These are phyloP conservation scores for Hyaloscypha finlandica DNA, from an alignment of 495 filamentous ascomycete species.

Conservation along the genomic window DNA sequence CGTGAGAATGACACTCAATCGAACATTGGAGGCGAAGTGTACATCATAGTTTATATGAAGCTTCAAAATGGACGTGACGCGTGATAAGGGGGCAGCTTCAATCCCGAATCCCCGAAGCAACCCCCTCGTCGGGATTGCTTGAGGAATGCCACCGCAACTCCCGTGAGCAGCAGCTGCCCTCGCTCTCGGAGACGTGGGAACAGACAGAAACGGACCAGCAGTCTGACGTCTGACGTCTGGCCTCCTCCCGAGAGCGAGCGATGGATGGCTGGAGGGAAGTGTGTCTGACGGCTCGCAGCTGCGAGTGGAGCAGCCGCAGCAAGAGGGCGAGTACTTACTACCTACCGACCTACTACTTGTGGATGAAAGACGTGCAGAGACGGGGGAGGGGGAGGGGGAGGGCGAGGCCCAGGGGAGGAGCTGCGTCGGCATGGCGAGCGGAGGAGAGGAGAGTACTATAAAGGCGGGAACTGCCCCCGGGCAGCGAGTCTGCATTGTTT, in stretches of 20 bases:
- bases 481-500: neutral
- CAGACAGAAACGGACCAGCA: neutral
- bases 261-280: neutral
- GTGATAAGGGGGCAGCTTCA: neutral
- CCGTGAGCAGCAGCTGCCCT: neutral
- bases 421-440: neutral
- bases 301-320: neutral
- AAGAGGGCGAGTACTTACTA: neutral
- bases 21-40: neutral
- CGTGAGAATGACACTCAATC: neutral
- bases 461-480: slow-evolving; percentile 2
- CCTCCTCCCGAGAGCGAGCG: neutral
- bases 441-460: slow-evolving; percentile 5
- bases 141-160: neutral
- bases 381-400: neutral
- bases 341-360: no score
- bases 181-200: slow-evolving; percentile 13
- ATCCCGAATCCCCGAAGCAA: neutral
- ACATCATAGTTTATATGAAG: neutral
- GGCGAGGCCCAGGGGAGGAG: slow-evolving; percentile 10
- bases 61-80: neutral
- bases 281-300: neutral
- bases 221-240: no score
- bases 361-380: no score
- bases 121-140: neutral